Evolutionary conservation across 1,284 basidiomycete genomes (phyloP), one percentile per base, ranked within the genome.

Genomic region (Athelia sp.): DNA sequence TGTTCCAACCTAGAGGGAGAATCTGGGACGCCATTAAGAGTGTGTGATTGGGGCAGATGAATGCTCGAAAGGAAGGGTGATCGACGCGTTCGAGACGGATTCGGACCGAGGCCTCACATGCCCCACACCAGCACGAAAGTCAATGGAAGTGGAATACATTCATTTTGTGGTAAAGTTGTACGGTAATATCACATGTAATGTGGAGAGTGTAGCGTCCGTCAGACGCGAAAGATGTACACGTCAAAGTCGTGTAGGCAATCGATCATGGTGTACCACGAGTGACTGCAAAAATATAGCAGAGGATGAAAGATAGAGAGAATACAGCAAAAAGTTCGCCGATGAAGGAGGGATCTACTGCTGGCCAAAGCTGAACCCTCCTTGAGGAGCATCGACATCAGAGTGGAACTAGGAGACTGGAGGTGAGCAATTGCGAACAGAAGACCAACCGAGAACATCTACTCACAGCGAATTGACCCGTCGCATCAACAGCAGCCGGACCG

Each of bases 281-380:
- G 15, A 40, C 21, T 15, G 38, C 15, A 17, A 40, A 40, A 15
- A 40, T 40, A 40, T 8, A 6, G 21, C 6, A 17, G 15, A 22
- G 43, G 43, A n/a, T 44, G 43, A 44, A 21, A 44, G 24, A 46
- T 51, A 38, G 47, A 52, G 52, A 17, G 43, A 48, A 24, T 35
- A 19, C 34, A 52, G 52, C 48, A 54, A 49, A 32, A 19, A 32
- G 51, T 26, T 36, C 45, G 50, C 51, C n/a, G n/a, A 36, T 50
- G 47, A 50, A 26, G 40, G 44, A 26, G 19, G 13, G 48, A 47
- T 34, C 35, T 45, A 69, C 64, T 71, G 68, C 59, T 74, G 72
- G 52, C 82, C 91, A 64, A 98, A 98, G 66, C 83, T 92, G 81
- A 98, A 98, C 21, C 95, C 94, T 55, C 94, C 94, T 66, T 93